phyloP scores from a whole-genome alignment of 345 rosid genomes.

The Excoecaria agallocha region DNA sequence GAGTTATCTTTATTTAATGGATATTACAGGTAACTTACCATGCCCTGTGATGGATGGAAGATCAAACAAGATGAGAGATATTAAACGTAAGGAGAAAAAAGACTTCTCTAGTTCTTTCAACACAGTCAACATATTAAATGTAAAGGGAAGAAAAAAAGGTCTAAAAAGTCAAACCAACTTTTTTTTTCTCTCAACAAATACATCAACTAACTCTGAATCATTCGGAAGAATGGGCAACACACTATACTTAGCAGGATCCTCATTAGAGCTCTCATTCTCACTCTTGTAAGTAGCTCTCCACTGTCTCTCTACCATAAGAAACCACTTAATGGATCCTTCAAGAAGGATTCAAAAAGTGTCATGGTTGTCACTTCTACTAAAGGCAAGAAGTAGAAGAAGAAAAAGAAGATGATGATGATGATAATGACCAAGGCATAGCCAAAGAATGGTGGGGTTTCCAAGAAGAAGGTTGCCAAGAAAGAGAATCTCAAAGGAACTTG shows the following conservation, averaged over 20 bases:
- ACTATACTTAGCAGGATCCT: conserved; percentile 29
- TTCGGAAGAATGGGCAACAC: conserved; percentile 48
- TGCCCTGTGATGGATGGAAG: conserved; percentile 96
- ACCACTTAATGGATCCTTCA: conserved; percentile 59
- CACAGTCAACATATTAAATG: not conserved
- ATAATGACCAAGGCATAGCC: too few species aligned
- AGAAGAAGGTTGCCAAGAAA: too few species aligned
- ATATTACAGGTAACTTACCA: conserved; percentile 46
- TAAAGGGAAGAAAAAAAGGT: not conserved
- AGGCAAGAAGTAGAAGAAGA: too few species aligned
- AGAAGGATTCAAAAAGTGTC: too few species aligned
- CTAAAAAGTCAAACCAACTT: conserved; percentile 35
- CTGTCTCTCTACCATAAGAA: conserved; percentile 78
- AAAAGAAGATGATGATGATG: too few species aligned
- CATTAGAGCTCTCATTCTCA: conserved; percentile 34
- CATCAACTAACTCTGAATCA: conserved; percentile 62
- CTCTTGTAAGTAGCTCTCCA: conserved; percentile 63
- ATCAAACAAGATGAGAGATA: conserved; percentile 80
- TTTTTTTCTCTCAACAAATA: conserved; percentile 55
- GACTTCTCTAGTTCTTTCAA: not conserved
- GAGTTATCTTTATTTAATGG: not conserved
- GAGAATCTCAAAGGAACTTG: too few species aligned
- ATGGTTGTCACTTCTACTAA: too few species aligned
- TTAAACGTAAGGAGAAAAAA: too few species aligned
- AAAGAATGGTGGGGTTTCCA: too few species aligned